Base-by-base conservation (phyloP, 2,329 filamentous ascomycete species). In the Alternaria gansuensis region DNA sequence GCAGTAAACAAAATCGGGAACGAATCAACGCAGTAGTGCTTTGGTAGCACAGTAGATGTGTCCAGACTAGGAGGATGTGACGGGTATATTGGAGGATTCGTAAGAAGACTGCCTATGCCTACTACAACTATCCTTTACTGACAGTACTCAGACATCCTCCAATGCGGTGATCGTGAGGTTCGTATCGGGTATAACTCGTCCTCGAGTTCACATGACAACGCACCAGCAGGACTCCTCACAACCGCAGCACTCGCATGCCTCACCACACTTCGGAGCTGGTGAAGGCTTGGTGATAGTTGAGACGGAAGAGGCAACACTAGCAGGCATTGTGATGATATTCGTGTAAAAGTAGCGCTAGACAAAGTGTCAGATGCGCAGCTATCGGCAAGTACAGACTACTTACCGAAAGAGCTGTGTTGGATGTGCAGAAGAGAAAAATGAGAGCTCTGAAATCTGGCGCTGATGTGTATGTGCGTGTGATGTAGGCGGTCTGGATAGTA, bases 221-320 rank as follows among this genome's bases (percentile, higher is more conserved):
- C 56, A 59, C 56, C 56, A 59, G 51, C 75, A 78, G 21, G 73
- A 75, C 59, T 78, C 75, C 14, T 73, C 74, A 60, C 73, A 76
- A 49, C 75, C 75, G 62, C 75, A 78, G 73, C 75, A 78, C 21
- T 75, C 75, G 65, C 75, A 78, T 28, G 56, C 59, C 46, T 78
- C 76, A 39, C 75, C 75, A 59, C 75, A 78, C 51, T 58, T 58
- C 33, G 68, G 63, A 54, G 74, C 68, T 21, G 75, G 75, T 57
- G 72, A 69, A 37, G 75, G 74, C 71, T 76, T 77, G 66, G 77
- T 57, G 69, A 77, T 77, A 59, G 74, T 75, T 33, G 69, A 64
- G 62, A 77, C 64, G 39, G 71, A 73, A 14, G 73, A 77, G 41
- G 74, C 68, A 58, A 73, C 65, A 65, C 63, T 69, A 60, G 66